A percentile compares a stretch with the other conserved stretches of the same genome.
Conservation (phyloP, 352 stramenopile genomes). For the Phytopythium vexans region DNA sequence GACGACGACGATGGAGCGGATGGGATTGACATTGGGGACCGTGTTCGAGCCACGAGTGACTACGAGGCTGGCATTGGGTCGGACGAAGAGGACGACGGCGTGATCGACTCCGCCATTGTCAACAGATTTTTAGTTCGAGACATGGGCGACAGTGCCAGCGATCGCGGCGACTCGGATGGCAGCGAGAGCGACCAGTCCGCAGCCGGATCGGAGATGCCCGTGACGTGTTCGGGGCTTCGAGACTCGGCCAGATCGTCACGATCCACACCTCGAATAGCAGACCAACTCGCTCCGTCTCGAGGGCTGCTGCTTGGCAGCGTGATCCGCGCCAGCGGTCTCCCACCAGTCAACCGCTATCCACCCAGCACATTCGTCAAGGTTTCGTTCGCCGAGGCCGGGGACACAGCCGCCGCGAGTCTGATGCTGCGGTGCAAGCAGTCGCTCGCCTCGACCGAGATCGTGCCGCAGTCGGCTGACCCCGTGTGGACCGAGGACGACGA, state of each 20-base stretch:
- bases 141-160: constrained; percentile 1
- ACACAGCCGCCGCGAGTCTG: constrained; percentile 17
- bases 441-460: constrained; percentile 32
- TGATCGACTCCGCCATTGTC: neutral
- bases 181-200: constrained; percentile 42
- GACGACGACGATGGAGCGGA: constrained; percentile 6
- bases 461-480: constrained; percentile 21
- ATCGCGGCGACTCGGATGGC: neutral
- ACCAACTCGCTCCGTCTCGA: constrained; percentile 14
- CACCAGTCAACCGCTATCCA: constrained; percentile 8
- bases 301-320: constrained; percentile 46
- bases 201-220: constrained; percentile 38
- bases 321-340: constrained; percentile 34
- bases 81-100: constrained; percentile 4
- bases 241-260: neutral
- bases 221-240: constrained; percentile 23
- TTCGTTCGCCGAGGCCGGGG: constrained; percentile 45
- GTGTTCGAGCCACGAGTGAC: neutral
- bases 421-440: constrained; percentile 71
- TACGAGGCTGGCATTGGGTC: neutral
- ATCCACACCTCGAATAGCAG: neutral
- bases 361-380: constrained; percentile 46
- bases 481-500: constrained; percentile 41
- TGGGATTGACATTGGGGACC: neutral
- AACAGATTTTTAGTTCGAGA: neutral